Base-by-base conservation (phyloP, 805 yeast species). In the Zygoascus bituminiphila region DNA sequence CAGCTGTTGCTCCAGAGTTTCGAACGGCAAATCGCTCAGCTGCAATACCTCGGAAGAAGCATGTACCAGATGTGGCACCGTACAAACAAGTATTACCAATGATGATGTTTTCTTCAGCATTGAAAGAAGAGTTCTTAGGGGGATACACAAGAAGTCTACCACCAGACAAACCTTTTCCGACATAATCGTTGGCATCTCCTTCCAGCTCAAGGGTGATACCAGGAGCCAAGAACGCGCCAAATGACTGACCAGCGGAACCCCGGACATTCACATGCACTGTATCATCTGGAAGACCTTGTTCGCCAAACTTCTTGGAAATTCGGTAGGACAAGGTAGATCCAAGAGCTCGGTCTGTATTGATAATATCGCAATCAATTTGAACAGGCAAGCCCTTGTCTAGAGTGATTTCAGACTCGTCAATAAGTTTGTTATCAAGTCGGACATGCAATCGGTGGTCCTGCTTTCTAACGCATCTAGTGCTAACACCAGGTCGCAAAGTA, bases 21-120 rank as follows among this genome's bases (percentile, higher is more conserved):
- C 98, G 85, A 51, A 91, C 98, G 17, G 95, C 96, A 67, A 91
- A 91, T 69, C 98, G 82, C 74, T 91, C 98, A 55, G 98, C 98
- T 37, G 96, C 98, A 67, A 89, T 81, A 76, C 98, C 98, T 57
- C 96, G 77, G 68, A 91, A 82, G 69, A 86, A 91, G 7, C 96
- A 95, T 53, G 84, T 70, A 66, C 98, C 98, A 23, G 93, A 79
- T 14, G 98, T 93, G 24, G 98, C 98, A 69, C 98, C 98, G 63
- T 91, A 91, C 71, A 91, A 79, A 68, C 97, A 93, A 39, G 97
- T 91, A 75, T 91, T 91, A 71, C 98, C 98, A 53, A 91, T 84
- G 64, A 91, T 83, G 57, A 89, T 91, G 71, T 91, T 95, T 67
- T 91, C 98, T 68, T 88, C 96, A 46, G 96, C 91, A 68, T 86